A percentile compares a stretch with the other conserved stretches of the same genome.
These are phyloP conservation scores for Hirsutella rhossiliensis DNA, from an alignment of 2,329 filamentous ascomycete genomes.

Conservation along the genomic window DNA sequence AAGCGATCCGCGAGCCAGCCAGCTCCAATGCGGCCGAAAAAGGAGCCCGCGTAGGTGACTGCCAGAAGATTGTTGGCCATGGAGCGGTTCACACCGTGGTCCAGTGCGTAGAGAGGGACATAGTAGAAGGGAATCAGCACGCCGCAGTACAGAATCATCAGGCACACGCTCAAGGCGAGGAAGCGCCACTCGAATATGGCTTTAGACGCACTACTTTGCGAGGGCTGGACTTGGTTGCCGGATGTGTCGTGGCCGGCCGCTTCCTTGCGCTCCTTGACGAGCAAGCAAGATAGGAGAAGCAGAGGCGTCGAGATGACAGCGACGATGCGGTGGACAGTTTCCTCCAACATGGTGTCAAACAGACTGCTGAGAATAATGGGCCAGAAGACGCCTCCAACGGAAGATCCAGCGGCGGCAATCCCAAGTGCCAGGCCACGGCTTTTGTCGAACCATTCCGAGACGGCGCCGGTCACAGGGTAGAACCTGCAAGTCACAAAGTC, in stretches of 20 bases:
- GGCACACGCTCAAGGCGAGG: constrained; percentile 8
- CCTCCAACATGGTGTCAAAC: constrained; percentile 1
- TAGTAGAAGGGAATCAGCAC: constrained; percentile 18
- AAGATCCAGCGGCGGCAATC: constrained; percentile 17
- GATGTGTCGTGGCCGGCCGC: constrained; percentile 6
- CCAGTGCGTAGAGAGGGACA: constrained; percentile 37
- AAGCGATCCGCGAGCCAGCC: constrained; percentile 38
- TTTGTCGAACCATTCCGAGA: constrained; percentile 19
- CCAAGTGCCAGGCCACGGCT: constrained; percentile 18
- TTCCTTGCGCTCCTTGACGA: constrained; percentile 15
- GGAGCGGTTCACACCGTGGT: constrained; percentile 29
- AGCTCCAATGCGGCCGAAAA: constrained; percentile 37
- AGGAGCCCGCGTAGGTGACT: constrained; percentile 47
- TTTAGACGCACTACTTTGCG: constrained; percentile 12
- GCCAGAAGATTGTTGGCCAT: constrained; percentile 49
- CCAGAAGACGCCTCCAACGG: constrained; percentile 19
- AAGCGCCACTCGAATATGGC: constrained; percentile 13
- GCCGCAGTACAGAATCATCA: constrained; percentile 16
- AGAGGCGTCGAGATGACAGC: constrained; percentile 12
- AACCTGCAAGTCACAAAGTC: constrained; percentile 6
- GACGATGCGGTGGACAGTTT: constrained; percentile 9
- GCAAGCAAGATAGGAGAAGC: constrained; percentile 12
- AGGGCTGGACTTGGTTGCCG: constrained; percentile 3
- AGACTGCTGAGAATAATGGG: constrained; percentile 13
- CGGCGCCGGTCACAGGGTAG: constrained; percentile 17